Base-by-base conservation (phyloP, 305 asterid genomes). In the Fraxinus paxiana region DNA sequence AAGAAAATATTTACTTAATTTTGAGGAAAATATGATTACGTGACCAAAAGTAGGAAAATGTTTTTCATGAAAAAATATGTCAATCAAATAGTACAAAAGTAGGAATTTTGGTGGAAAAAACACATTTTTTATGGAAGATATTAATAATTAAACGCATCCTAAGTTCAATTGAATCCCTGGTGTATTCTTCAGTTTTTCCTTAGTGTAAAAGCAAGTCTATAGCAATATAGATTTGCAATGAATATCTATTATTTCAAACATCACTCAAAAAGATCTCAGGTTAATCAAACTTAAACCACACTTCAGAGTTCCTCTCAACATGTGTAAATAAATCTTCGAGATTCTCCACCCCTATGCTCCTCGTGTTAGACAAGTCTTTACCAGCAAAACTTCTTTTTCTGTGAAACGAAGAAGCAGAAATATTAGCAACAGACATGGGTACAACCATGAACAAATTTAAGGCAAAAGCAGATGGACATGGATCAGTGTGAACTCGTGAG, bases 311-410 rank as follows among this genome's bases (percentile, higher is more conserved):
- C 35, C 46, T 30, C 74, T 34, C 74, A 30, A 30, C 71, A 20
- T 28, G 38, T 3, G 8, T 67, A 28, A 67, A 31, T 18, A 67
- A 28, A 67, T 67, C 37, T 69, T 69, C 10, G 9, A 69, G 73
- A 69, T 30, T 31, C 41, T 69, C 22, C 20, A 69, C 20, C 24
- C 41, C 43, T 10, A 31, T 15, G 12, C 83, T 79, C 82, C 70
- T 38, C 72, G 15, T 63, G n/a, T 18, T 8, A 54, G 77, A 81
- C 79, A 51, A 77, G 48, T 80, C 85, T 90, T 56, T 80, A 92
- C 91, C 94, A 92, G 93, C 98, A 95, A 73, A 82, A 93, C 91
- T 87, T 92, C 92, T 92, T 93, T 87, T 93, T 93, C 98, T 95
- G 96, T 85, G 69, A 20, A 80, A 88, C 33, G 79, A 73, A 83